A percentile compares a stretch with the other conserved stretches of the same genome.
Conservation (phyloP, 495 filamentous ascomycete genomes). For the Aspergillus incahuasiensis region DNA sequence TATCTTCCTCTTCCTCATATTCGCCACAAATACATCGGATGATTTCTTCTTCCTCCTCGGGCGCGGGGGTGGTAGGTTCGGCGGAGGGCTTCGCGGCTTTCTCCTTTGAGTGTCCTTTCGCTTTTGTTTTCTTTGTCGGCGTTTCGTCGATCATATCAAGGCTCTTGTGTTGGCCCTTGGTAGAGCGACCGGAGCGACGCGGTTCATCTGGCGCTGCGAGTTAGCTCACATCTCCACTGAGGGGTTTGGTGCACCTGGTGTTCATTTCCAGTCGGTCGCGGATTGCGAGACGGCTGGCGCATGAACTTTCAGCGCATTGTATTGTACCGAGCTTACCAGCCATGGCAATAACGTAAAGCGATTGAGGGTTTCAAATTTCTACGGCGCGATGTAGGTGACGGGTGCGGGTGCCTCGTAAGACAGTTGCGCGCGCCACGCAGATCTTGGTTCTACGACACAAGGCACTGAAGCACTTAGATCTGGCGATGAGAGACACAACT, state of each 20-base stretch:
- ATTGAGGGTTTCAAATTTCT: constrained; percentile 28
- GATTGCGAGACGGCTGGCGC: constrained; percentile 2
- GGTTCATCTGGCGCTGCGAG: constrained; percentile 63
- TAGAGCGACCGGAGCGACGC: constrained; percentile 88
- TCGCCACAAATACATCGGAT: constrained; percentile 94
- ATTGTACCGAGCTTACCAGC: constrained; percentile 46
- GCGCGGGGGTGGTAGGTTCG: constrained; percentile 48
- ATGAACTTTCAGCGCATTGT: background rate
- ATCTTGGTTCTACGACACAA: constrained; percentile 42
- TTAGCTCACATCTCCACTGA: constrained; percentile 29
- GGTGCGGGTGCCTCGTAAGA: constrained; percentile 10
- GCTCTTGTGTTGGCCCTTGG: constrained; percentile 92
- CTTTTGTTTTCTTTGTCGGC: constrained; percentile 56
- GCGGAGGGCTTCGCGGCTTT: constrained; percentile 45
- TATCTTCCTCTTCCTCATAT: constrained; percentile 74
- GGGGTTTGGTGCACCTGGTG: background rate
- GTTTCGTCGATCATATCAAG: constrained; percentile 63
- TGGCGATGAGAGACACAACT: constrained; percentile 5
- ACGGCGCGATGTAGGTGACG: constrained; percentile 32
- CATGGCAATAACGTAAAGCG: constrained; percentile 32
- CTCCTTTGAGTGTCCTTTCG: constrained; percentile 53
- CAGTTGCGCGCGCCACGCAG: constrained; percentile 28
- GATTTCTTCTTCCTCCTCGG: constrained; percentile 65
- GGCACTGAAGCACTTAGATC: constrained; percentile 27
- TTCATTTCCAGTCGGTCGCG: constrained; percentile 7